Evolutionary conservation across 345 rosid genomes (phyloP), one percentile per base, ranked within the genome.

Genomic region (Salix udensis): DNA sequence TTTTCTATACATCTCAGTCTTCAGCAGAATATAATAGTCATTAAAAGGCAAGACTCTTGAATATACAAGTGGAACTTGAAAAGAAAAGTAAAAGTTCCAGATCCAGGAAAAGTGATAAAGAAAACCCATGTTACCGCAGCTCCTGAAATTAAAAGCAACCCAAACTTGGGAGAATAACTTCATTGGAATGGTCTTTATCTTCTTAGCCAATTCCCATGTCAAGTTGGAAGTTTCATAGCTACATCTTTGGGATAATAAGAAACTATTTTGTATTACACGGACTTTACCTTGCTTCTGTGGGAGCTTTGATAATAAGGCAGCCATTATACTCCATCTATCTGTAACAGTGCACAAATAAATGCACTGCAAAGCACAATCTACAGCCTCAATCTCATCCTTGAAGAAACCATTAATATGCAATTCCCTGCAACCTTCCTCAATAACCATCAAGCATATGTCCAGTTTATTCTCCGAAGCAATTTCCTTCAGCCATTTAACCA

Each of bases 401-500:
- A 96, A 93, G 82, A 89, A 85, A 73, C 88, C 77, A 73, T 68
- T 83, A 73, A 80, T 79, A 79, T 75, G 76, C 74, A 91, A 78
- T 48, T 89, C 94, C 61, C 62, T 80, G 85, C 97, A 93, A 64
- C 97, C 97, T 88, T 92, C 99, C 64, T 90, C 97, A 34, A 96
- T 85, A 72, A 92, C 95, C 69, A 82, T 82, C 89, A 87, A 85
- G 86, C 95, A 90, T 74, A 92, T 75, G 68, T 93, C 97, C 75
- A 96, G 73, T 74, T 86, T 88, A 78, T 91, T 92, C 77, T 84
- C 94, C 44, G 73, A 68, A 77, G 98, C 90, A 70, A 87, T 84
- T 86, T 93, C 98, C 88, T 86, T 92, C 71, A 96, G 86, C 98
- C 99, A 96, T 83, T 87, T 89, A 78, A 90, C 92, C 70, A 96